These are phyloP conservation scores for Colletotrichum musicola DNA, from an alignment of 2,329 filamentous ascomycete genomes.

Conservation along the genomic window DNA sequence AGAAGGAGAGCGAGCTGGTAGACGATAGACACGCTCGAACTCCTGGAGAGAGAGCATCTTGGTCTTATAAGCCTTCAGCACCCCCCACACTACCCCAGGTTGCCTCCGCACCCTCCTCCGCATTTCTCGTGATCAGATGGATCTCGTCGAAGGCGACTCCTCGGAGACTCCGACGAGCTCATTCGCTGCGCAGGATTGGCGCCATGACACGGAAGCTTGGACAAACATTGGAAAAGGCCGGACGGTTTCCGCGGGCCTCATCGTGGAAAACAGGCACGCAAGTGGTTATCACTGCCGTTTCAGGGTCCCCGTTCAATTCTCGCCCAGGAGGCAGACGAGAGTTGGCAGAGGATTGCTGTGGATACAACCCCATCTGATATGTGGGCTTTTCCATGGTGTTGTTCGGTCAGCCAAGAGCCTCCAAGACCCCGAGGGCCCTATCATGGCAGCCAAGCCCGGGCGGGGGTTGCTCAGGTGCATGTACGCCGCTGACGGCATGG, in stretches of 20 bases:
- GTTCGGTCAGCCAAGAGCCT: conserved; percentile 19
- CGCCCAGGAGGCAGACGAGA: conserved; percentile 23
- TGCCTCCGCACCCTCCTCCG: conserved; percentile 8
- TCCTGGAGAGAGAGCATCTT: neutral
- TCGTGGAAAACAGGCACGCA: neutral
- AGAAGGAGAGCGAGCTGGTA: neutral
- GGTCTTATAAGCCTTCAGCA: conserved; percentile 6
- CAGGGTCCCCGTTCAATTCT: conserved; percentile 17
- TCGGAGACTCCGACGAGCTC: neutral
- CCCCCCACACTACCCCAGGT: conserved; percentile 25
- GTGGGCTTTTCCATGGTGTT: conserved; percentile 4
- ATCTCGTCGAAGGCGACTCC: neutral
- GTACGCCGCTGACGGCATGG: conserved; percentile 12
- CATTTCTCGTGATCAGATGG: conserved; percentile 1
- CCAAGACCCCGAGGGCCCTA: neutral
- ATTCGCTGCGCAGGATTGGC: conserved; percentile 1
- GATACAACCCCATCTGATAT: neutral
- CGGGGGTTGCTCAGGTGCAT: neutral
- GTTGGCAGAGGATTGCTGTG: conserved; percentile 25
- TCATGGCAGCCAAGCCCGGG: neutral
- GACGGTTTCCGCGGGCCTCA: neutral
- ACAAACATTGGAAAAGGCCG: neutral
- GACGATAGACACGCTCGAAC: neutral
- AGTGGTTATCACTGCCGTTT: conserved; percentile 4
- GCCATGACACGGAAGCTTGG: neutral